Conservation (phyloP, 2,329 filamentous ascomycete genomes). For the Parafenestella ontariensis region DNA sequence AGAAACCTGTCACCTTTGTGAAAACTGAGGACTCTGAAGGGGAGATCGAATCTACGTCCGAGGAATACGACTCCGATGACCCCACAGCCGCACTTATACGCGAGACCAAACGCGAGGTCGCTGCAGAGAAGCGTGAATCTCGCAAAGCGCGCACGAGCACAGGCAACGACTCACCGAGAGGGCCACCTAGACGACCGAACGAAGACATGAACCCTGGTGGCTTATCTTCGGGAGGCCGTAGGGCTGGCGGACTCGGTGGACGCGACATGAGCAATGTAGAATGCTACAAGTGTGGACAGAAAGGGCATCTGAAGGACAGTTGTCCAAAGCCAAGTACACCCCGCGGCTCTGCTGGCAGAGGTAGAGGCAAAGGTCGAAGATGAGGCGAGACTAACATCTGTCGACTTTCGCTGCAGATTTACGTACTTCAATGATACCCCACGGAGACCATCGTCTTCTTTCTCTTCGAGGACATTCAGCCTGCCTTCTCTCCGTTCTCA, state of each 20-base stretch:
- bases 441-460: not conserved
- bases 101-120: constrained; percentile 54
- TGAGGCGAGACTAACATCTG: constrained; percentile 10
- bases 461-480: constrained; percentile 3
- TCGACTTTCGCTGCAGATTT: not conserved
- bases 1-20: constrained; percentile 29
- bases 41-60: constrained; percentile 41
- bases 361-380: constrained; percentile 30
- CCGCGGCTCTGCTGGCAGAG: constrained; percentile 35
- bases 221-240: constrained; percentile 61
- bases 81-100: constrained; percentile 54
- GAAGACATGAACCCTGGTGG: constrained; percentile 69
- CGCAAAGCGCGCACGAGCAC: constrained; percentile 57
- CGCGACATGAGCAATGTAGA: constrained; percentile 49
- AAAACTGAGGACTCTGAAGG: constrained; percentile 33
- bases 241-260: constrained; percentile 18
- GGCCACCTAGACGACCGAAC: constrained; percentile 68
- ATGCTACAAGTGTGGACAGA: constrained; percentile 68
- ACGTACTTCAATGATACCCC: constrained; percentile 11
- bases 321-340: constrained; percentile 54
- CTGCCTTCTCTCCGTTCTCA: constrained; percentile 43
- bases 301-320: constrained; percentile 65
- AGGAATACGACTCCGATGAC: constrained; percentile 53
- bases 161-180: constrained; percentile 55
- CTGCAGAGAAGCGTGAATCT: constrained; percentile 51